phyloP scores from a whole-genome alignment of 2,329 filamentous ascomycete species.

The Epichloe typhina region DNA sequence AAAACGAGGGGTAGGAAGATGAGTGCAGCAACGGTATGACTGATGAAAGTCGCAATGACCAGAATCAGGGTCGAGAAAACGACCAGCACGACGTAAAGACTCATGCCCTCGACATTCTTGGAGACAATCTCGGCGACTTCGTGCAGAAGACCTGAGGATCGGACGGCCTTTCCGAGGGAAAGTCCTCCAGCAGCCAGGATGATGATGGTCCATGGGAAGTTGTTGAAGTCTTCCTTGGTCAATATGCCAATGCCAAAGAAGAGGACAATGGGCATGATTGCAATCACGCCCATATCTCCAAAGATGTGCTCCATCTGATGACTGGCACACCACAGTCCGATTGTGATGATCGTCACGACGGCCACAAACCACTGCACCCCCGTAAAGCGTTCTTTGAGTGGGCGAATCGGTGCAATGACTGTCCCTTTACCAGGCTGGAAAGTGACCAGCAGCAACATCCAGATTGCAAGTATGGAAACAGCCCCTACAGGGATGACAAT shows the following conservation, averaged over 20 bases:
- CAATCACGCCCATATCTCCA: conserved; percentile 96
- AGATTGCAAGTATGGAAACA: conserved; percentile 77
- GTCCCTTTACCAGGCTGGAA: conserved; percentile 80
- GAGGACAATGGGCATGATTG: conserved; percentile 85
- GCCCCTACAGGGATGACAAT: conserved; percentile 86
- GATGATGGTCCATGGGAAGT: conserved; percentile 99
- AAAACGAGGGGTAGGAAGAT: conserved; percentile 88
- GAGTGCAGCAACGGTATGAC: conserved; percentile 87
- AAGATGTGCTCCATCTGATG: conserved; percentile 81
- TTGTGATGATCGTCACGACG: conserved; percentile 69
- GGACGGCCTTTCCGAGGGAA: conserved; percentile 85
- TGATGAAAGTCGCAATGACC: conserved; percentile 94
- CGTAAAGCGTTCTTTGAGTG: conserved; percentile 77
- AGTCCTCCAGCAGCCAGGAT: conserved; percentile 91
- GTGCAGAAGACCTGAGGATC: conserved; percentile 80
- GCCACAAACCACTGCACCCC: conserved; percentile 90
- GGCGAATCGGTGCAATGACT: conserved; percentile 80
- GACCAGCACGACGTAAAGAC: conserved; percentile 72
- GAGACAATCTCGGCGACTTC: conserved; percentile 75
- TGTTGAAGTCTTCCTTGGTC: conserved; percentile 99
- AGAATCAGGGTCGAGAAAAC: conserved; percentile 77
- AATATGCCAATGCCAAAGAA: conserved; percentile 96
- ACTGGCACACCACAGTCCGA: conserved; percentile 81
- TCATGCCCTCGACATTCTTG: conserved; percentile 57
- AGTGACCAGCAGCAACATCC: conserved; percentile 69